phyloP scores from a whole-genome alignment of 1,284 basidiomycete species.

The Ceratobasidium sp. region DNA sequence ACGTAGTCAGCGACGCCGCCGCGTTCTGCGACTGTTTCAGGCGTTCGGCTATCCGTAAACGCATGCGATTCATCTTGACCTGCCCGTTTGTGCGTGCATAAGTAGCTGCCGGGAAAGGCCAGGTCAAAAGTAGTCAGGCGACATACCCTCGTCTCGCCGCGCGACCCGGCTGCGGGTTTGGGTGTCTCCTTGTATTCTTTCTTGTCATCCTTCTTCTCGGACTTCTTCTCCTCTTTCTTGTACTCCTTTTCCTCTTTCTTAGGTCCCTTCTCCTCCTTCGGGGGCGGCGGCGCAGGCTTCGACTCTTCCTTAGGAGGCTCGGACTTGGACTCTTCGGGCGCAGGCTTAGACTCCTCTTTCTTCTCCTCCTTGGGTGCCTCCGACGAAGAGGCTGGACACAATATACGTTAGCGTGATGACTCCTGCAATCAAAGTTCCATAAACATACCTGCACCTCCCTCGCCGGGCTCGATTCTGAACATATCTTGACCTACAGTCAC shows the following conservation, averaged over 20 bases:
- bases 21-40: conserved; percentile 99
- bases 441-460: conserved; percentile 60
- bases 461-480: conserved; percentile 90
- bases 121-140: not conserved
- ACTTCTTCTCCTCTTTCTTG: conserved; percentile 45
- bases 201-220: conserved; percentile 50
- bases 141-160: conserved; percentile 86
- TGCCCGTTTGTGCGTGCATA: conserved; percentile 50
- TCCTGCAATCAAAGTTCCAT: not conserved
- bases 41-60: conserved; percentile 94
- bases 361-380: conserved; percentile 55
- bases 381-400: conserved; percentile 41
- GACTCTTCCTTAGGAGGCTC: conserved; percentile 54
- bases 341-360: conserved; percentile 58
- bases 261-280: conserved; percentile 52
- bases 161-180: conserved; percentile 53
- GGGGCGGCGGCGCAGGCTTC: conserved; percentile 52
- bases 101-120: not conserved
- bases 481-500: conserved; percentile 96
- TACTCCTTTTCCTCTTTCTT: conserved; percentile 43
- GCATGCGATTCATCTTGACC: conserved; percentile 99
- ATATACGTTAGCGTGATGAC: not conserved
- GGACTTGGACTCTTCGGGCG: conserved; percentile 55
- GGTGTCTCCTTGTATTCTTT: conserved; percentile 46
- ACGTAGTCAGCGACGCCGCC: conserved; percentile 96